Conservation (phyloP, 495 filamentous ascomycete genomes). For the Trichocladium antarcticum region DNA sequence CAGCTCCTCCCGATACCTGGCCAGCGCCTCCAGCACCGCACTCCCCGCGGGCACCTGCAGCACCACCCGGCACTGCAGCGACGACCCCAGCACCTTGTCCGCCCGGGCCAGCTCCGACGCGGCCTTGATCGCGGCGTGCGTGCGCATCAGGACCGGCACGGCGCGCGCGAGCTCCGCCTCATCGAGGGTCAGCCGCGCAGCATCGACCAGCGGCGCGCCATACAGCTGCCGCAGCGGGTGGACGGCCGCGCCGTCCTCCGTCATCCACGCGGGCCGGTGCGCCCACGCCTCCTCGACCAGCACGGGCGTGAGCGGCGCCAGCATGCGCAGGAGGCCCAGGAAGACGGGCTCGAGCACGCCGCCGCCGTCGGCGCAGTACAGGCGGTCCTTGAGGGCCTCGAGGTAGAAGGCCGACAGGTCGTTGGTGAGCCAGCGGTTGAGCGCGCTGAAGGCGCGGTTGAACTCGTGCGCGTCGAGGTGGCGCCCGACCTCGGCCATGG, state of each 20-base stretch:
- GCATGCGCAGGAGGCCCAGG: conserved; percentile 56
- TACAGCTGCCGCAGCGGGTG: conserved; percentile 38
- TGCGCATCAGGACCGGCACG: conserved; percentile 47
- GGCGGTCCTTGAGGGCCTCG: conserved; percentile 77
- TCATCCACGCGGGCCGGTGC: conserved; percentile 54
- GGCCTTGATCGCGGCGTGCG: conserved; percentile 52
- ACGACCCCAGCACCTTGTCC: conserved; percentile 59
- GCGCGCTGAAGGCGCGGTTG: conserved; percentile 57
- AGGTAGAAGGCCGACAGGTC: conserved; percentile 91
- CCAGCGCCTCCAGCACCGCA: conserved; percentile 30
- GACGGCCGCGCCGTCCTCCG: conserved; percentile 29
- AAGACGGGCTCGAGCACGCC: conserved; percentile 62
- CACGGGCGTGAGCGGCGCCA: conserved; percentile 71
- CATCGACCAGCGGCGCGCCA: conserved; percentile 27
- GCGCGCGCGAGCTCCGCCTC: conserved; percentile 31
- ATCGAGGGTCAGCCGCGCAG: conserved; percentile 21
- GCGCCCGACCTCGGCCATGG: conserved; percentile 46
- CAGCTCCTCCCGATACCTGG: conserved; percentile 50
- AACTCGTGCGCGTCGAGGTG: conserved; percentile 67
- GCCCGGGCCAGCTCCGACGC: conserved; percentile 56
- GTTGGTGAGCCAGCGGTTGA: conserved; percentile 68
- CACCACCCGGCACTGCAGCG: conserved; percentile 57
- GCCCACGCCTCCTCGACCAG: conserved; percentile 85
- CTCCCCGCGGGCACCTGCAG: conserved; percentile 30
- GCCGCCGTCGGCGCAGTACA: conserved; percentile 66